phyloP scores from a whole-genome alignment of 2,329 filamentous ascomycete genomes.

The Coniochaeta sp. region DNA sequence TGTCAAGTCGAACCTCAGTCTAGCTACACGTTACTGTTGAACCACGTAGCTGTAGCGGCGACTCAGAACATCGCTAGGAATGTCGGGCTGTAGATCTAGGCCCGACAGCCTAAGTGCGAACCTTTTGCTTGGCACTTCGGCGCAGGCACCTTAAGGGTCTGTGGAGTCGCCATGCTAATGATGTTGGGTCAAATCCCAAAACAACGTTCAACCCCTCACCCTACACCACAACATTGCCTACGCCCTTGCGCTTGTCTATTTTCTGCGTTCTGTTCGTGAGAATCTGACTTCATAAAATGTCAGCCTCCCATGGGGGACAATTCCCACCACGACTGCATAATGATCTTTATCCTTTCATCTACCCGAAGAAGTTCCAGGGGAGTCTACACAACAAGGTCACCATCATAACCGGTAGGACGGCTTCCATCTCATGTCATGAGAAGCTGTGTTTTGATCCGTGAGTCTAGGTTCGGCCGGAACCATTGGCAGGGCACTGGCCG shows the following conservation, averaged over 20 bases:
- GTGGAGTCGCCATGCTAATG: too few relatives aligned
- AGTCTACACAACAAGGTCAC: constrained; percentile 16
- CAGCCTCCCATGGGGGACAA: not conserved
- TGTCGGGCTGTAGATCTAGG: not conserved
- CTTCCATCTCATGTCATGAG: not conserved
- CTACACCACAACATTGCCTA: not conserved
- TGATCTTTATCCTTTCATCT: constrained; percentile 21
- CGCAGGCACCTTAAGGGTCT: too few relatives aligned
- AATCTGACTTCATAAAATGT: not conserved
- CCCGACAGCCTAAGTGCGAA: not conserved
- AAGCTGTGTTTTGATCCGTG: not conserved
- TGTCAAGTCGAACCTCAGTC: too few relatives aligned
- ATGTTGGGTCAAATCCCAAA: not conserved
- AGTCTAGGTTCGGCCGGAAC: constrained; percentile 18
- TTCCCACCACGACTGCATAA: constrained; percentile 15
- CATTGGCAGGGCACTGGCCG: constrained; percentile 19
- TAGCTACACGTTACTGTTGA: too few relatives aligned
- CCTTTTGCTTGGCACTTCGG: not conserved
- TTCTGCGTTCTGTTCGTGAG: not conserved
- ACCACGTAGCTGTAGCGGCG: too few relatives aligned
- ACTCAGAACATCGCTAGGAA: not conserved
- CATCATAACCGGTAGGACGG: constrained; percentile 17
- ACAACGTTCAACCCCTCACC: not conserved
- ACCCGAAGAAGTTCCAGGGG: constrained; percentile 16
- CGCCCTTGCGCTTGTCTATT: not conserved